A percentile compares a stretch with the other conserved stretches of the same genome.
These are phyloP conservation scores for Monosporascus ibericus DNA, from an alignment of 2,329 filamentous ascomycete species.

Conservation along the genomic window DNA sequence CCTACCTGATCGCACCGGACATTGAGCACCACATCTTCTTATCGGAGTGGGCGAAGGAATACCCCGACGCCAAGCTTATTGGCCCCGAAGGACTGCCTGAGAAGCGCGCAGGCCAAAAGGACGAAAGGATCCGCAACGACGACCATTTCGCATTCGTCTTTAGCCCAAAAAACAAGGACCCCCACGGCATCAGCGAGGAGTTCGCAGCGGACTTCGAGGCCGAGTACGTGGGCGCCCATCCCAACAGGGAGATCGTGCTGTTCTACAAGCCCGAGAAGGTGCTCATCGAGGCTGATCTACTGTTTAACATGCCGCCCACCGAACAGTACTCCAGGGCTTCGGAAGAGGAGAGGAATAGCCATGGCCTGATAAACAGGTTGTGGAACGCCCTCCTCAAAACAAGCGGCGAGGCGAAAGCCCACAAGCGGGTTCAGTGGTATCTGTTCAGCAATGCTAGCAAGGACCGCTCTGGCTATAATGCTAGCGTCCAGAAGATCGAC, in stretches of 20 bases:
- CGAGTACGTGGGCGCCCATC: conserved; percentile 75
- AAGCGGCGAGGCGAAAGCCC: conserved; percentile 60
- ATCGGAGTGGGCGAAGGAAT: conserved; percentile 75
- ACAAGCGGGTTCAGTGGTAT: conserved; percentile 83
- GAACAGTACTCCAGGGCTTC: conserved; percentile 72
- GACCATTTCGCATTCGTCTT: conserved; percentile 64
- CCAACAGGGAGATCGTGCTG: conserved; percentile 85
- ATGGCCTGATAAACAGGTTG: conserved; percentile 34
- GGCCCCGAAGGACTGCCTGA: conserved; percentile 77
- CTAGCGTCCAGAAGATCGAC: conserved; percentile 62
- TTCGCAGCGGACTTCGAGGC: conserved; percentile 84
- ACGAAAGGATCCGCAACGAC: conserved; percentile 48
- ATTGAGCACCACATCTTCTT: conserved; percentile 94
- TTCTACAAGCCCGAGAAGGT: conserved; percentile 72
- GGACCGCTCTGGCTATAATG: conserved; percentile 63
- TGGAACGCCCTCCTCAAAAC: conserved; percentile 54
- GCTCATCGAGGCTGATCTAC: conserved; percentile 80
- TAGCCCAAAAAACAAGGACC: conserved; percentile 44
- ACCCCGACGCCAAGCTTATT: conserved; percentile 71
- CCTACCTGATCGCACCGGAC: conserved; percentile 83
- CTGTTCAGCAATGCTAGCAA: conserved; percentile 41
- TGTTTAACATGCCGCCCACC: conserved; percentile 83
- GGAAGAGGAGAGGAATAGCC: conserved; percentile 34
- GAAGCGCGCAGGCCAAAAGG: conserved; percentile 60
- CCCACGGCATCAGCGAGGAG: conserved; percentile 58